These are phyloP conservation scores for Onygena corvina DNA, from an alignment of 2,329 filamentous ascomycete species.

Conservation along the genomic window DNA sequence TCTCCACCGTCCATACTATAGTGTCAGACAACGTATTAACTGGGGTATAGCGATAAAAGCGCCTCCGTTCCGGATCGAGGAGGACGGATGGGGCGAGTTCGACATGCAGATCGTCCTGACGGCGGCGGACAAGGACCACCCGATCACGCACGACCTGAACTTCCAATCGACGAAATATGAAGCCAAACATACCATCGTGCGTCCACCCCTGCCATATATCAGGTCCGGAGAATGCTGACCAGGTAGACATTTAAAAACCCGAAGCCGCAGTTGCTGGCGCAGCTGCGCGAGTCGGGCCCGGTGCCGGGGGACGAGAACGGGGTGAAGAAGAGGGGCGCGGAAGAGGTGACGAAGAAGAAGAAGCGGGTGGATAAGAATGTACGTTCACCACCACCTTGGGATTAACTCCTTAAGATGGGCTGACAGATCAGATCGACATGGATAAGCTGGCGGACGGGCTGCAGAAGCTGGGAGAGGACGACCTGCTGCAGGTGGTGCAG, in stretches of 20 bases:
- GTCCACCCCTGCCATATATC: slow-evolving; percentile 22
- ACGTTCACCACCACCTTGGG: slow-evolving; percentile 16
- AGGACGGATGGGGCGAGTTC: slow-evolving; percentile 98
- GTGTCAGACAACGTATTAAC: not conserved
- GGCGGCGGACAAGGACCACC: slow-evolving; percentile 76
- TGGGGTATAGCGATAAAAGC: slow-evolving; percentile 68
- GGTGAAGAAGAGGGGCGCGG: slow-evolving; percentile 49
- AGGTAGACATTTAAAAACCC: slow-evolving; percentile 75
- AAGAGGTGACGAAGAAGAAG: slow-evolving; percentile 63
- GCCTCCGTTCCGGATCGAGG: slow-evolving; percentile 75
- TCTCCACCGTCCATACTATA: too few relatives aligned
- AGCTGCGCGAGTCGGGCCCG: slow-evolving; percentile 71
- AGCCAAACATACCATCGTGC: slow-evolving; percentile 59
- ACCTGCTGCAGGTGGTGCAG: slow-evolving; percentile 87
- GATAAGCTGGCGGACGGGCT: slow-evolving; percentile 92
- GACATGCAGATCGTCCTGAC: slow-evolving; percentile 80
- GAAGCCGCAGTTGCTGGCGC: slow-evolving; percentile 66
- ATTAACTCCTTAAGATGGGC: not conserved
- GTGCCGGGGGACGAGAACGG: slow-evolving; percentile 62
- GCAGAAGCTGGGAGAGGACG: slow-evolving; percentile 81
- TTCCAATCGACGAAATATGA: slow-evolving; percentile 75
- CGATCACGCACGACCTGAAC: slow-evolving; percentile 79
- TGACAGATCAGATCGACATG: slow-evolving; percentile 54
- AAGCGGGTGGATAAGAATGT: slow-evolving; percentile 53
- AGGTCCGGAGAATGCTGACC: not conserved